phyloP scores from a whole-genome alignment of 2,329 filamentous ascomycete species.

The Fusarium sp. region DNA sequence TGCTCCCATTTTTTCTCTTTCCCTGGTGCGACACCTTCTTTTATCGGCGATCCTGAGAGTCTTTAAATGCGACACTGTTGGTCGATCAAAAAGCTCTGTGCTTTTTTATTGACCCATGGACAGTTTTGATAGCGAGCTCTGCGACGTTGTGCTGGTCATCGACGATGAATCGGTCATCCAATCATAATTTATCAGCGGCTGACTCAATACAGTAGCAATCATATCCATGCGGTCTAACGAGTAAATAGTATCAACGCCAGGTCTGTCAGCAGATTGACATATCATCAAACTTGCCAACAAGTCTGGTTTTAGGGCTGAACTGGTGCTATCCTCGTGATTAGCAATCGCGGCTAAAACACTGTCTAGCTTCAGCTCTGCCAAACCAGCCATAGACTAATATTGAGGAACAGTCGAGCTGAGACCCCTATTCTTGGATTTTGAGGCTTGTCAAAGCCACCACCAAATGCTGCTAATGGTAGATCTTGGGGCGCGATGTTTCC shows the following conservation, averaged over 20 bases:
- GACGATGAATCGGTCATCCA: conserved; percentile 13
- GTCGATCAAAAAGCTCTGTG: conserved; percentile 23
- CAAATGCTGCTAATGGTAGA: background rate
- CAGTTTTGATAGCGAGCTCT: background rate
- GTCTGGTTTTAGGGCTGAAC: conserved; percentile 21
- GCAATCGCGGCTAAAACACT: background rate
- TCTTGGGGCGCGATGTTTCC: background rate
- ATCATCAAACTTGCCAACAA: background rate
- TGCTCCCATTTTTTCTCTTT: conserved; percentile 22
- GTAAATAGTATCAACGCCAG: background rate
- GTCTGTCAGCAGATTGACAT: background rate
- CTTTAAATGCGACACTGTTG: conserved; percentile 14
- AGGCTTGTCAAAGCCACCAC: background rate
- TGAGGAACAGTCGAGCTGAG: background rate
- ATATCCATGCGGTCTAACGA: background rate
- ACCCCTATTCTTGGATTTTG: conserved; percentile 2
- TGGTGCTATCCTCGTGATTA: conserved; percentile 7
- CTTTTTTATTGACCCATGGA: conserved; percentile 1
- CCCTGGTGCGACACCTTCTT: conserved; percentile 30
- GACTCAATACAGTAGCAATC: background rate
- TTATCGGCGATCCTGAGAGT: conserved; percentile 21
- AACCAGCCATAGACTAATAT: conserved; percentile 16
- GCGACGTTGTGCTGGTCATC: conserved; percentile 10
- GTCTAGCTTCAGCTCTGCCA: conserved; percentile 12
- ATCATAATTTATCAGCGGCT: background rate